phyloP scores from a whole-genome alignment of 306 rosid genomes.

The Citrullus mucosospermus region DNA sequence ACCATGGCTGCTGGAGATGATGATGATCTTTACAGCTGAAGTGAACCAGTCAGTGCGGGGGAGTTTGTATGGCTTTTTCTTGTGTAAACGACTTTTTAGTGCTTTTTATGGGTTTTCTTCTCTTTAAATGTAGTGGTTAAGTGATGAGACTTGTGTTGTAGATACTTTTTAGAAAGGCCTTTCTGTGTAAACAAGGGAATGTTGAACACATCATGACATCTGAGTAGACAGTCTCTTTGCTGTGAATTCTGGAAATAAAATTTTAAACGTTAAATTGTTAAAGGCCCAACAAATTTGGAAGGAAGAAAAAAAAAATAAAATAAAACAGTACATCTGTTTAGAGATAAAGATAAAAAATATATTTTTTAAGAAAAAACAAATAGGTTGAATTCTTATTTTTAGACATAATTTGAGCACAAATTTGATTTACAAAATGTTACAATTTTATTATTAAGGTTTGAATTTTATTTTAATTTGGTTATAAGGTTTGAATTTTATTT shows the following conservation, averaged over 20 bases:
- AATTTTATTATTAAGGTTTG: too few species aligned
- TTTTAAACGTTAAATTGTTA: not conserved
- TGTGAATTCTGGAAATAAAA: not conserved
- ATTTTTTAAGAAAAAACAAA: too few species aligned
- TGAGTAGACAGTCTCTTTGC: not conserved
- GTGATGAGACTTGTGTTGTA: not conserved
- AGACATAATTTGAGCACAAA: too few species aligned
- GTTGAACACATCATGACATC: not conserved
- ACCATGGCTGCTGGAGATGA: conserved; percentile 36
- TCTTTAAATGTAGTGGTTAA: not conserved
- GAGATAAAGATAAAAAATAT: too few species aligned
- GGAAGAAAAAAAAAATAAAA: too few species aligned
- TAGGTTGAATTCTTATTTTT: too few species aligned
- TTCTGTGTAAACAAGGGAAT: not conserved
- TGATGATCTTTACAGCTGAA: conserved; percentile 42
- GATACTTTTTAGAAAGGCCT: not conserved
- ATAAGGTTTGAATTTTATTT: too few species aligned
- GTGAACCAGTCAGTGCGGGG: not conserved
- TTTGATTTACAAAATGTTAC: too few species aligned
- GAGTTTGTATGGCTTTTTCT: not conserved
- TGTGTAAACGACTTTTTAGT: not conserved
- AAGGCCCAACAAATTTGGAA: not conserved
- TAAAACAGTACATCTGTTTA: too few species aligned
- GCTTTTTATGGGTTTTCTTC: not conserved
- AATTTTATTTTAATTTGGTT: too few species aligned